These are phyloP conservation scores for Mesembryanthemum crystallinum DNA, from an alignment of 148 eudicot species.

Conservation along the genomic window DNA sequence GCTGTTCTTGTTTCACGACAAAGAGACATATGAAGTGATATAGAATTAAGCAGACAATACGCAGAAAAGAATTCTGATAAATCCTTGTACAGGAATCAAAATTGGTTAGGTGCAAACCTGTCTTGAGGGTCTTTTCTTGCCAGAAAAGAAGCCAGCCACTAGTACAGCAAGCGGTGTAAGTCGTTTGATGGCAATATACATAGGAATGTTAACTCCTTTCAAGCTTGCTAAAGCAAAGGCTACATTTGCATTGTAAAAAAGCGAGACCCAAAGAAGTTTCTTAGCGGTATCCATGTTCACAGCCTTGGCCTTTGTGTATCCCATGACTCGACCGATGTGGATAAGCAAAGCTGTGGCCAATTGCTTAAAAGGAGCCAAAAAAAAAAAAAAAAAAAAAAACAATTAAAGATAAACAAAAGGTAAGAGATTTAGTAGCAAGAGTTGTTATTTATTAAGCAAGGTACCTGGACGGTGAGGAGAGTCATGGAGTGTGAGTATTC, in stretches of 20 bases:
- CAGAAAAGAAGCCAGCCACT: conserved; percentile 69
- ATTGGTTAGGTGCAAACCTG: conserved; percentile 50
- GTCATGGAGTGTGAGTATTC: conserved; percentile 86
- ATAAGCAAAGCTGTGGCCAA: conserved; percentile 76
- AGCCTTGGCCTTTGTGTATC: conserved; percentile 73
- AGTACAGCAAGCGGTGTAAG: conserved; percentile 95
- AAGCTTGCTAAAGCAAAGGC: conserved; percentile 97
- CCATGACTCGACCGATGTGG: conserved; percentile 67
- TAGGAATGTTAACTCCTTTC: conserved; percentile 98
- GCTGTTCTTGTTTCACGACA: neutral
- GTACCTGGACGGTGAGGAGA: conserved; percentile 85
- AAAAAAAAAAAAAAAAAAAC: conserved; percentile 10
- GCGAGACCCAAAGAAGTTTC: conserved; percentile 80
- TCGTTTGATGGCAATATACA: conserved; percentile 96
- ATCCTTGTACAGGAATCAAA: neutral
- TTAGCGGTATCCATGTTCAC: conserved; percentile 71
- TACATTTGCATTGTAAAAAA: conserved; percentile 96
- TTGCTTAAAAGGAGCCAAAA: conserved; percentile 78
- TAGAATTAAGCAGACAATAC: neutral
- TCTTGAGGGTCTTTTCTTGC: conserved; percentile 73
- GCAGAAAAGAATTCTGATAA: neutral
- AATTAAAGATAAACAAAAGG: neutral
- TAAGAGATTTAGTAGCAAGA: too few relatives aligned
- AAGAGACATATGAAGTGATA: neutral
- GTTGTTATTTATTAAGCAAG: too few relatives aligned